Evolutionary conservation across 192 early-diverging fungal species (phyloP).

Genomic region (Umbelopsis ramanniana): DNA sequence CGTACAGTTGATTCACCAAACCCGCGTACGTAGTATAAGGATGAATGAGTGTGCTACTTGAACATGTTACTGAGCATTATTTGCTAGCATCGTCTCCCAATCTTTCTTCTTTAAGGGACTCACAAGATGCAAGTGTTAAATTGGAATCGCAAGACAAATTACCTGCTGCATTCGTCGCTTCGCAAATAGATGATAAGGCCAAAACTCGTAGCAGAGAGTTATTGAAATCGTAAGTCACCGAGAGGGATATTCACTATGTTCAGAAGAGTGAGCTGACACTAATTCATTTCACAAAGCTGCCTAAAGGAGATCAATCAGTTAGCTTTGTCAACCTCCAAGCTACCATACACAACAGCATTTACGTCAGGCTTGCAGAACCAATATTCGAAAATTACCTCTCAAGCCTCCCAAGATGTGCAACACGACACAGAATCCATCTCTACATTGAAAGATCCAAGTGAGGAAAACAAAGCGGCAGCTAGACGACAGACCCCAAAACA

Average conservation of each 20-base stretch:
- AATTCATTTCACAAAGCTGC: slow-evolving; percentile 38
- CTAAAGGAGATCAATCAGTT: slow-evolving; percentile 65
- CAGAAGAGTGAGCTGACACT: background rate
- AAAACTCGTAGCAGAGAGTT: slow-evolving; percentile 61
- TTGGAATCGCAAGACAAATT: background rate
- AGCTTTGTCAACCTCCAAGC: slow-evolving; percentile 47
- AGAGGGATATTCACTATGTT: no score
- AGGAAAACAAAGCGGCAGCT: background rate
- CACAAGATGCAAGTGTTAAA: background rate
- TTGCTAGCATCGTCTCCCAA: slow-evolving; percentile 1
- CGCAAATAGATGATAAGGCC: slow-evolving; percentile 46
- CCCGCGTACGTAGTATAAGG: slow-evolving; percentile 24
- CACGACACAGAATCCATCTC: background rate
- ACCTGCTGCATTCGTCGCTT: background rate
- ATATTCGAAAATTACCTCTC: background rate
- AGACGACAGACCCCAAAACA: background rate
- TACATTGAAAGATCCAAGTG: background rate
- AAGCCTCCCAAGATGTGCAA: background rate
- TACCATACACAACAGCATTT: slow-evolving; percentile 29
- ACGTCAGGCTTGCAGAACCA: background rate
- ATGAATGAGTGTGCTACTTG: background rate
- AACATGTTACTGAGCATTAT: background rate
- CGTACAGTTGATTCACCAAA: slow-evolving; percentile 33
- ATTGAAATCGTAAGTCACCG: slow-evolving; percentile 65
- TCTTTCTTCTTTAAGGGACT: background rate